Evolutionary conservation across 1,139 yeast genomes (phyloP).

Genomic region (Debaryomyces nepalensis): DNA sequence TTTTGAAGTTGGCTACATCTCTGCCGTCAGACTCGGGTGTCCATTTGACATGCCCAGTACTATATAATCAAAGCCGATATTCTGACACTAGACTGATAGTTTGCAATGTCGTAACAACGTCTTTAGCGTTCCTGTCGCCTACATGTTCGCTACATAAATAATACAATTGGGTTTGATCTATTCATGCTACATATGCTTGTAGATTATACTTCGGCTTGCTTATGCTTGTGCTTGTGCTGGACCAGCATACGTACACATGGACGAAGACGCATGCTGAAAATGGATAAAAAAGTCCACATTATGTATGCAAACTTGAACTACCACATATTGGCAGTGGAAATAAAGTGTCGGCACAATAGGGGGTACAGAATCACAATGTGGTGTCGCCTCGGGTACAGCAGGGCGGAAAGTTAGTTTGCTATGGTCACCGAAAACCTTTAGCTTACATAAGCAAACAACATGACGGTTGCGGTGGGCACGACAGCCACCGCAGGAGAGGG

Average conservation of each 20-base stretch:
- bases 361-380: not conserved
- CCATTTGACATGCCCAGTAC: no score
- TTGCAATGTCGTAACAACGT: no score
- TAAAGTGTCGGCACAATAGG: not conserved
- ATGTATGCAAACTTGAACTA: not conserved
- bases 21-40: no score
- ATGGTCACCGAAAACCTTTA: no score
- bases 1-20: no score
- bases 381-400: not conserved
- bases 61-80: no score
- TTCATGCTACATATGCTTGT: not conserved
- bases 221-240: no score
- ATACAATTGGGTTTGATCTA: not conserved
- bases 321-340: not conserved
- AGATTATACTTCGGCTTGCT: not conserved
- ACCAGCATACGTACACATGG: not conserved
- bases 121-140: not conserved
- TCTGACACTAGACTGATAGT: no score
- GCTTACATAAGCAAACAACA: no score
- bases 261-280: not conserved
- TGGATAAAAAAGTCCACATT: not conserved
- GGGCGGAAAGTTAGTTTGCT: not conserved
- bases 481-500: no score
- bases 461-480: no score
- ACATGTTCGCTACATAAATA: constrained; percentile 3